Percentiles rank a stretch among this genome's conserved stretches.
These are phyloP conservation scores for Wickerhamomyces silvicola DNA, from an alignment of 805 yeast species.

Conservation along the genomic window DNA sequence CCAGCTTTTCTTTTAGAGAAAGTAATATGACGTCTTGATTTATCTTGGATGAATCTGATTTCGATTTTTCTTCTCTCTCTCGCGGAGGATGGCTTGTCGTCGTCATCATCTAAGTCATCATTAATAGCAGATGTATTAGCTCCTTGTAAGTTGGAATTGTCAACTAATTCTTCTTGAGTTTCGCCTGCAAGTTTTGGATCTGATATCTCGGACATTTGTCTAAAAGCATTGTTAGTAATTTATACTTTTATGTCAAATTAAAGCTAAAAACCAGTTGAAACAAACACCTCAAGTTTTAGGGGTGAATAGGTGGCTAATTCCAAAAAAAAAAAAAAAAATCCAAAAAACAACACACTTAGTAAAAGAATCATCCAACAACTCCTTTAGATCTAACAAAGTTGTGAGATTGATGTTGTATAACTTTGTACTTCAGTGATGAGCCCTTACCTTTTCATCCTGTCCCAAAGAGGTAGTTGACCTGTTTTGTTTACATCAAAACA, in stretches of 20 bases:
- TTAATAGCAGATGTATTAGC: slow-evolving; percentile 6
- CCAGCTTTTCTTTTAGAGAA: slow-evolving; percentile 98
- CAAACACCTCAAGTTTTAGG: no score
- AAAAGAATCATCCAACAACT: not conserved
- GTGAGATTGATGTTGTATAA: no score
- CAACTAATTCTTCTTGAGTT: slow-evolving; percentile 20
- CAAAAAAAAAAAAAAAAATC: no score
- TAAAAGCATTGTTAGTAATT: not conserved
- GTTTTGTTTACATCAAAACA: slow-evolving; percentile 6
- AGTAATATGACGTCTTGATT: slow-evolving; percentile 95
- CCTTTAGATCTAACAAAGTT: no score
- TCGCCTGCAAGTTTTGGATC: slow-evolving; percentile 17
- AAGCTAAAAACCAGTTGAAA: no score
- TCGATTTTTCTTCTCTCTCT: slow-evolving; percentile 86
- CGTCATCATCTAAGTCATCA: slow-evolving; percentile 37
- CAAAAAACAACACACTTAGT: not conserved
- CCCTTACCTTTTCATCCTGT: no score
- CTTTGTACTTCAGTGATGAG: no score
- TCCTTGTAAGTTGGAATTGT: slow-evolving; percentile 6
- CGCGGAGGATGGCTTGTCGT: slow-evolving; percentile 37
- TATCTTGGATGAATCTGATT: slow-evolving; percentile 94
- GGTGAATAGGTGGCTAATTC: no score
- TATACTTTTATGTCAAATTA: no score
- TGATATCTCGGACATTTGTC: slow-evolving; percentile 19
- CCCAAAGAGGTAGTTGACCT: slow-evolving; percentile 21